A percentile compares a stretch with the other conserved stretches of the same genome.
Evolutionary conservation across 805 yeast genomes (phyloP).

Genomic region (Lachancea kluyveri): DNA sequence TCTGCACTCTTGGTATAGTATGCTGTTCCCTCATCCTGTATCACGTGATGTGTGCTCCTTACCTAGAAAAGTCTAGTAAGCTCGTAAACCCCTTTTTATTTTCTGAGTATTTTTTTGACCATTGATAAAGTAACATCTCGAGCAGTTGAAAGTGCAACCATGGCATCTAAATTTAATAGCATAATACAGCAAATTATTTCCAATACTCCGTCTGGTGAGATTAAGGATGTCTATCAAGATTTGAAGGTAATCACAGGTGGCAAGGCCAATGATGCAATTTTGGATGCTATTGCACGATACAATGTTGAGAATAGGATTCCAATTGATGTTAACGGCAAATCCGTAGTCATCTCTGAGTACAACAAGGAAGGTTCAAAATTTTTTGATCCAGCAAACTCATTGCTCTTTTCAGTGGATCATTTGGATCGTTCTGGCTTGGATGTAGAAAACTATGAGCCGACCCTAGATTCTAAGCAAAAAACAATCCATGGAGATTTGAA

Average conservation of each 20-base stretch:
- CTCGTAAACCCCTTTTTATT: no score
- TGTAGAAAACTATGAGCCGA: slow-evolving; percentile 35
- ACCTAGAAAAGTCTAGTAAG: no score
- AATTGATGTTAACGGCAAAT: slow-evolving; percentile 29
- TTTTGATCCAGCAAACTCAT: slow-evolving; percentile 44
- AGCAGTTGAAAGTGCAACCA: neutral
- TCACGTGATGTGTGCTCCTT: no score
- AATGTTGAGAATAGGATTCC: slow-evolving; percentile 35
- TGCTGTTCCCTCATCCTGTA: no score
- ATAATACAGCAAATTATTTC: slow-evolving; percentile 24
- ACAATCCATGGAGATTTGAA: slow-evolving; percentile 16
- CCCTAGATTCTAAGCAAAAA: slow-evolving; percentile 14
- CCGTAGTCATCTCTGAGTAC: slow-evolving; percentile 41
- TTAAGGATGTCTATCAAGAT: slow-evolving; percentile 33
- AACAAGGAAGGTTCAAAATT: slow-evolving; percentile 48
- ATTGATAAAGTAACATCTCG: no score
- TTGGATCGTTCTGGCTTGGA: slow-evolving; percentile 43
- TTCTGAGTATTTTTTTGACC: no score
- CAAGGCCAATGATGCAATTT: slow-evolving; percentile 30
- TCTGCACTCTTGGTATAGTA: no score
- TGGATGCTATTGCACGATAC: slow-evolving; percentile 35
- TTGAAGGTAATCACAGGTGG: slow-evolving; percentile 39
- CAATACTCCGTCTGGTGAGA: slow-evolving; percentile 33
- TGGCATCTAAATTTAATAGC: slow-evolving; percentile 18
- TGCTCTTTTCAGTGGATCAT: slow-evolving; percentile 56